These are phyloP conservation scores for Magnaporthiopsis poae DNA, from an alignment of 2,329 filamentous ascomycete species.

Conservation along the genomic window DNA sequence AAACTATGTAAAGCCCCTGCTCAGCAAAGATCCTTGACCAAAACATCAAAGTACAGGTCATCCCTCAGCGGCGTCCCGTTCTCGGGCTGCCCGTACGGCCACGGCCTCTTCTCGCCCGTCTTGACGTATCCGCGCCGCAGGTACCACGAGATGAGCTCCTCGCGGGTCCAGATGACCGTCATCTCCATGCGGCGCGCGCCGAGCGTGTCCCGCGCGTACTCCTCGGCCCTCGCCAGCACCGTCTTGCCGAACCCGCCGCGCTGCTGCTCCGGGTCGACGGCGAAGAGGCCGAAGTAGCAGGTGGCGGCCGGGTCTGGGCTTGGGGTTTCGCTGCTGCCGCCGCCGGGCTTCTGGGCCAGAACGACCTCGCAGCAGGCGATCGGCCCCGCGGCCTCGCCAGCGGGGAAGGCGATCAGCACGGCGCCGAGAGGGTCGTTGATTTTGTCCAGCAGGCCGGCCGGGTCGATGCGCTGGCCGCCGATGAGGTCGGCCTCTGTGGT, in stretches of 20 bases:
- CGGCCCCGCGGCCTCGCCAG: constrained; percentile 16
- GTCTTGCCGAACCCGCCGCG: constrained; percentile 32
- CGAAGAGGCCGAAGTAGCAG: constrained; percentile 39
- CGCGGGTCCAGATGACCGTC: constrained; percentile 32
- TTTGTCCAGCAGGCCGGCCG: constrained; percentile 26
- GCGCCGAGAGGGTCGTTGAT: constrained; percentile 27
- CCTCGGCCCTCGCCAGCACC: constrained; percentile 32
- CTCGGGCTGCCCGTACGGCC: constrained; percentile 30
- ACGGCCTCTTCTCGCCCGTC: constrained; percentile 30
- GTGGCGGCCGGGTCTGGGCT: constrained; percentile 5
- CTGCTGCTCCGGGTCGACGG: constrained; percentile 33
- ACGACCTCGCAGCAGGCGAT: constrained; percentile 36
- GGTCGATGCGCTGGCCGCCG: constrained; percentile 32
- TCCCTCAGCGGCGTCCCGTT: constrained; percentile 29
- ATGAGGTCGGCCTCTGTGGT: constrained; percentile 37
- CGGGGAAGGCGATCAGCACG: constrained; percentile 27
- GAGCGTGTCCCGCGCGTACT: constrained; percentile 24
- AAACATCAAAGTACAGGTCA: constrained; percentile 32
- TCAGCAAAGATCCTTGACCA: constrained; percentile 27
- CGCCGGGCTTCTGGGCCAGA: constrained; percentile 12
- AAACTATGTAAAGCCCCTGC: not conserved
- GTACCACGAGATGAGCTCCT: constrained; percentile 38
- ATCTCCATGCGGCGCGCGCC: constrained; percentile 30
- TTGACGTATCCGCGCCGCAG: constrained; percentile 29
- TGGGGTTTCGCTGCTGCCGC: too few relatives aligned